phyloP scores from a whole-genome alignment of 495 filamentous ascomycete species.

The Aspergillus incahuasiensis region DNA sequence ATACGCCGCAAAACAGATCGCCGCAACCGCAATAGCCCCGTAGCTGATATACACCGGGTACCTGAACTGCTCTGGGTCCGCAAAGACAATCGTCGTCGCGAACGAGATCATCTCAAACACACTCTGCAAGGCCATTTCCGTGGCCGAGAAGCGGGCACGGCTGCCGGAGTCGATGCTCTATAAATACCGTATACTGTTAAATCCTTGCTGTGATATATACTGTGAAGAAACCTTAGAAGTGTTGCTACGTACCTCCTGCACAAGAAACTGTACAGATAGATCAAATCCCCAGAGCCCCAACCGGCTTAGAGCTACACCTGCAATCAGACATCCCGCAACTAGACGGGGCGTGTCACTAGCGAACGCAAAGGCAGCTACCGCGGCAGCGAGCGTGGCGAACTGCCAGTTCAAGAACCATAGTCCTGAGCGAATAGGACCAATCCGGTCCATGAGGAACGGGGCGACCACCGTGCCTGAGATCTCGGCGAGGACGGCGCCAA shows the following conservation, averaged over 20 bases:
- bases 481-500: slow-evolving; percentile 50
- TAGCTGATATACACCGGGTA: slow-evolving; percentile 57
- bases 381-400: slow-evolving; percentile 43
- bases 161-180: slow-evolving; percentile 45
- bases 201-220: too few species aligned
- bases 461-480: slow-evolving; percentile 45
- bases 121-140: slow-evolving; percentile 60
- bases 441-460: slow-evolving; percentile 46
- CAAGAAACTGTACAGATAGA: slow-evolving; percentile 56
- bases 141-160: slow-evolving; percentile 57
- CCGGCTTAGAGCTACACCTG: slow-evolving; percentile 53
- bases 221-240: too few species aligned
- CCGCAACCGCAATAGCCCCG: slow-evolving; percentile 46
- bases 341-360: slow-evolving; percentile 21
- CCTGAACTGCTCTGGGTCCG: slow-evolving; percentile 53
- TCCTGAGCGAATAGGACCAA: slow-evolving; percentile 55
- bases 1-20: slow-evolving; percentile 50
- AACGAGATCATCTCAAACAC: slow-evolving; percentile 62
- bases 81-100: slow-evolving; percentile 55
- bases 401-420: slow-evolving; percentile 66
- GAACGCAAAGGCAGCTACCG: slow-evolving; percentile 39
- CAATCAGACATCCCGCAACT: slow-evolving; percentile 44
- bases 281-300: slow-evolving; percentile 68
- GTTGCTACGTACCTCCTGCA: slow-evolving; percentile 54
- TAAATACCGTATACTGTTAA: not conserved